Evolutionary conservation across 768 basidiomycete genomes (phyloP), one percentile per base, ranked within the genome.

Genomic region (Mycena maculata): DNA sequence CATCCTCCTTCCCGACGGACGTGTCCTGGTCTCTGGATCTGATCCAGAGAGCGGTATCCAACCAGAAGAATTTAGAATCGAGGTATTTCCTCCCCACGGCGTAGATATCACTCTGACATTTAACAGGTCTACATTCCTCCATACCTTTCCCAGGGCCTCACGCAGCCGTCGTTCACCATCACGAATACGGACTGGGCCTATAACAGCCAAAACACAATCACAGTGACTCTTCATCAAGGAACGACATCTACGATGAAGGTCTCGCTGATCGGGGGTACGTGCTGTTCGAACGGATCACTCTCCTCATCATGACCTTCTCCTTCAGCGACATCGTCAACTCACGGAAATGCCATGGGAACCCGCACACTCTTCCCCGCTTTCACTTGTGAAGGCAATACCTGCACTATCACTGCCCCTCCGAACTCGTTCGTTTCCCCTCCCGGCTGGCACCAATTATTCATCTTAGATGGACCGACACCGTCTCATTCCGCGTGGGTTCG

Each of bases 381-480:
- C 75, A 81, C 85, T 8, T 92, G 89, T 75, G 72, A 84, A 1
- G 93, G 90, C 18, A 90, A 85, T 52, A 88, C 86, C 1, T 91
- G 96, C 72, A 90, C 89, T 9, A 90, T 98, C 72, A 87, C 87
- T 7, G 90, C 92, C 0, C 93, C 93, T 12, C 92, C 92, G 0
- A 89, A 92, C 71, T 79, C 86, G 11, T 79, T 80, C 68, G 81
- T 94, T 12, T 87, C 86, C 20, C 92, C 93, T 20, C 93, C 92
- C 0, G 90, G 88, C 6, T 94, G 92, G 89, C 87, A 89, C 61
- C 90, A 91, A 74, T 72, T 94, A 12, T 94, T 90, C 74, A 82
- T 94, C 50, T 80, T 94, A 31, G 92, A 93, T 57, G 92, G 92
- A 1, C 89, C 91, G 30, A 92, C 92, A 5, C 93, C 93, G 4